These are phyloP conservation scores for Carallia brachiata DNA, from an alignment of 345 rosid species.

Conservation along the genomic window DNA sequence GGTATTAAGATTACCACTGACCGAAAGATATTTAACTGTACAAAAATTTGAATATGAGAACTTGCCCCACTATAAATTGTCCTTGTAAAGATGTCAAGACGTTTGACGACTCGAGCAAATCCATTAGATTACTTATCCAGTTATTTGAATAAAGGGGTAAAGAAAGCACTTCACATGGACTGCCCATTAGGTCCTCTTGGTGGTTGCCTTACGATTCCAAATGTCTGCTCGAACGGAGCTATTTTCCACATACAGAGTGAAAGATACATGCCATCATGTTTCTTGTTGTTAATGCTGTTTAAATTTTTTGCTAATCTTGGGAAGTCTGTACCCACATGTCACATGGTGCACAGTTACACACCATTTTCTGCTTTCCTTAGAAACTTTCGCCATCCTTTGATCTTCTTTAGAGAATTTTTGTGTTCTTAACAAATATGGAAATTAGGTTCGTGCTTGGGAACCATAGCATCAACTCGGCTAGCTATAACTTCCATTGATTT, in stretches of 20 bases:
- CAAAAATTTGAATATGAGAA: too few relatives aligned
- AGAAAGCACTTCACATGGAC: conserved; percentile 27
- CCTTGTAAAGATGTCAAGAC: too few relatives aligned
- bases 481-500: not conserved
- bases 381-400: conserved; percentile 17
- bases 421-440: conserved; percentile 32
- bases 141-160: not conserved
- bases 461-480: conserved; percentile 15
- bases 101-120: too few relatives aligned
- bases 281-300: conserved; percentile 18
- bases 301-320: conserved; percentile 23
- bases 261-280: conserved; percentile 14
- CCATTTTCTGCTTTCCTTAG: conserved; percentile 22
- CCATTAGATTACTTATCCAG: too few relatives aligned
- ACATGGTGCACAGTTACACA: conserved; percentile 30
- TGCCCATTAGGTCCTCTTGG: conserved; percentile 13
- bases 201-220: conserved; percentile 24
- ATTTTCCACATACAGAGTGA: conserved; percentile 1
- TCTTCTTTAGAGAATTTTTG: conserved; percentile 10
- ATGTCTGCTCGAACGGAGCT: conserved; percentile 20
- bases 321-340: conserved; percentile 29
- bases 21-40: too few relatives aligned
- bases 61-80: too few relatives aligned
- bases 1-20: too few relatives aligned
- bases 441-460: conserved; percentile 21